Evolutionary conservation across 2,329 filamentous ascomycete genomes (phyloP).

Genomic region (Herpotrichia juniperi): DNA sequence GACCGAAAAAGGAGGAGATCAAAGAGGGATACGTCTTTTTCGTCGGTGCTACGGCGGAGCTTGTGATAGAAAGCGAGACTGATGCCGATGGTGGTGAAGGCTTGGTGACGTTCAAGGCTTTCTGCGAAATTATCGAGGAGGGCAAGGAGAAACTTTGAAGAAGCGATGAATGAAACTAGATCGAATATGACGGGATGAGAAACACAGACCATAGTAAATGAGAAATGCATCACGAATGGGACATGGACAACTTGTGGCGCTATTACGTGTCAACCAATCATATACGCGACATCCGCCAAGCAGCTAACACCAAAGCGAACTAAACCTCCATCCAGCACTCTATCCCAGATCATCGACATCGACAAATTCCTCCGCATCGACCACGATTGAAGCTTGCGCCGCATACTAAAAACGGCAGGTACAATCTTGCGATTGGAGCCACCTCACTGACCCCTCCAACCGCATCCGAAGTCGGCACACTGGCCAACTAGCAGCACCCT

Average conservation of each 20-base stretch:
- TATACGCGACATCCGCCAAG: background rate
- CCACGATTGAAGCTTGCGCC: background rate
- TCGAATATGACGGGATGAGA: background rate
- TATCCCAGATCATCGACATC: background rate
- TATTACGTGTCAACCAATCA: background rate
- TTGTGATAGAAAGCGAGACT: conserved; percentile 72
- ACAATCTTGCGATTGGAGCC: conserved; percentile 15
- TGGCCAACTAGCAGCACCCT: conserved; percentile 16
- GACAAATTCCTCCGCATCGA: background rate
- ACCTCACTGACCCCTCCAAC: conserved; percentile 9
- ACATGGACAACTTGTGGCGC: background rate
- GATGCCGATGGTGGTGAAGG: conserved; percentile 61
- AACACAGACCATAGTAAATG: background rate
- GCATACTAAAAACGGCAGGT: conserved; percentile 8
- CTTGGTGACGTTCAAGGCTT: conserved; percentile 90
- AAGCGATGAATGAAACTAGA: background rate
- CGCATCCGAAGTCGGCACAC: conserved; percentile 6
- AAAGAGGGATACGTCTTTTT: conserved; percentile 60
- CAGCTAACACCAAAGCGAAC: background rate
- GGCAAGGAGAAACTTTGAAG: conserved; percentile 34
- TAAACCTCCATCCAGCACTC: background rate
- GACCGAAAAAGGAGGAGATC: conserved; percentile 75
- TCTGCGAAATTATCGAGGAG: conserved; percentile 72
- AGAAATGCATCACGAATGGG: background rate
- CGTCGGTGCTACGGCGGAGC: conserved; percentile 85